Evolutionary conservation across 805 yeast species (phyloP).

Genomic region (Huiozyma sinensis): DNA sequence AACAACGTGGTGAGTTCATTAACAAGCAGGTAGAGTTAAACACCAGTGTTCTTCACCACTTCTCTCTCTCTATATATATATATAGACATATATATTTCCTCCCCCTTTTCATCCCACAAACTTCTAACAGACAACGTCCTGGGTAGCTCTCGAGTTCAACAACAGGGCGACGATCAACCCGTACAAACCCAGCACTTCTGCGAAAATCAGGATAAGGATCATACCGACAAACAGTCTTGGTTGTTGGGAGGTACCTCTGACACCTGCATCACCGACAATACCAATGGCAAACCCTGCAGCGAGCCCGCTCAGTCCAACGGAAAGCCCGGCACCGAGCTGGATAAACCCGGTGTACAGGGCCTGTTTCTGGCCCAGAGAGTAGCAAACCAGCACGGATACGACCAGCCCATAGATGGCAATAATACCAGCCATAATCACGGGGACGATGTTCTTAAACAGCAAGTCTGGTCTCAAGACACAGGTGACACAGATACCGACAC

Average conservation of each 20-base stretch:
- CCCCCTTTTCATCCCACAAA: too few species aligned
- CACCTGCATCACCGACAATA: slow-evolving; percentile 99
- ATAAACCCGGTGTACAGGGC: slow-evolving; percentile 95
- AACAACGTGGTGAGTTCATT: too few species aligned
- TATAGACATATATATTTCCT: too few species aligned
- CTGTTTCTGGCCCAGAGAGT: slow-evolving; percentile 78
- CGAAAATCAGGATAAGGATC: slow-evolving; percentile 96
- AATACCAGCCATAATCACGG: slow-evolving; percentile 99
- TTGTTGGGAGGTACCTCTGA: slow-evolving; percentile 95
- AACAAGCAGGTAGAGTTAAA: too few species aligned
- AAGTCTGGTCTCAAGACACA: slow-evolving; percentile 96
- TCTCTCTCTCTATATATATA: too few species aligned
- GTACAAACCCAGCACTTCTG: slow-evolving; percentile 96
- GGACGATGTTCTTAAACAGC: slow-evolving; percentile 85
- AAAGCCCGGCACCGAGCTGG: slow-evolving; percentile 95
- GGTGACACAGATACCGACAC: slow-evolving; percentile 98
- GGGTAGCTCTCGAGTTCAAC: slow-evolving; percentile 95
- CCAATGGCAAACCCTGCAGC: slow-evolving; percentile 99
- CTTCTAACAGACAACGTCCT: slow-evolving; percentile 70
- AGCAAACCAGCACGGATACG: slow-evolving; percentile 89
- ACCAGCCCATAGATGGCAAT: slow-evolving; percentile 97
- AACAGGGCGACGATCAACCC: slow-evolving; percentile 97
- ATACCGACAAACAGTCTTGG: slow-evolving; percentile 97
- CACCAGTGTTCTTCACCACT: too few species aligned
- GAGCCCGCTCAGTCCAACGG: slow-evolving; percentile 93